These are phyloP conservation scores for Globisporangium cederbergense DNA, from an alignment of 352 stramenopile genomes.

Conservation along the genomic window DNA sequence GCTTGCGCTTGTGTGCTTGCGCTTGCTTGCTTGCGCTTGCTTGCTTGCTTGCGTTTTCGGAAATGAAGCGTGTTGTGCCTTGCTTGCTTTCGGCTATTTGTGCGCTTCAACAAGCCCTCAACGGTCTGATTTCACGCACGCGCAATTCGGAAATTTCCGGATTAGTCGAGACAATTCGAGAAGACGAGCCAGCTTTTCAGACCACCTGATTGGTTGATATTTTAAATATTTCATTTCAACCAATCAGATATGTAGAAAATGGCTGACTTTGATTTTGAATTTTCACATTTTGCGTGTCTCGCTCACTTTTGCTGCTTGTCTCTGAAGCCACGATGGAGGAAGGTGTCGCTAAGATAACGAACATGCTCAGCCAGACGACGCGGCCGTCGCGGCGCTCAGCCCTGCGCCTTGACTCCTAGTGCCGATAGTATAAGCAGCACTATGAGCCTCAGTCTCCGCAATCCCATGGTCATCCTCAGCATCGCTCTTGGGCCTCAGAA, in stretches of 20 bases:
- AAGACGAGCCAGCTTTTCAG: constrained; percentile 12
- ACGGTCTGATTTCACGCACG: neutral
- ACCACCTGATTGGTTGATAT: neutral
- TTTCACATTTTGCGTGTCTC: constrained; percentile 1
- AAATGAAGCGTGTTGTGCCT: constrained; percentile 2
- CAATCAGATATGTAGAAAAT: neutral
- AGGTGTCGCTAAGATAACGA: neutral
- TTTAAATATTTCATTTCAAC: neutral
- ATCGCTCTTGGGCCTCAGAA: constrained; percentile 5
- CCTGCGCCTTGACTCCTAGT: neutral
- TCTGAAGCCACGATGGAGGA: neutral
- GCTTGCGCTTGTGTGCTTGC: constrained; percentile 6
- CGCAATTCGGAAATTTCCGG: constrained; percentile 1
- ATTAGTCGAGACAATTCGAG: constrained; percentile 33
- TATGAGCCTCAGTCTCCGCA: neutral
- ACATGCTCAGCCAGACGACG: neutral
- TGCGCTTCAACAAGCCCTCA: constrained; percentile 4
- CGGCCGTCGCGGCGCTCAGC: neutral
- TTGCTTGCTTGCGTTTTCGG: constrained; percentile 15
- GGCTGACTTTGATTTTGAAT: neutral
- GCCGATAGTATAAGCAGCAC: neutral
- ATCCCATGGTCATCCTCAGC: neutral
- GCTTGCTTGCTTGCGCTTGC: neutral
- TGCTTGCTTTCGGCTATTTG: constrained; percentile 15
- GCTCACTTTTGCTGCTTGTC: neutral